Conservation (phyloP, 108 stramenopile genomes). For the Bacterosira constricta region DNA sequence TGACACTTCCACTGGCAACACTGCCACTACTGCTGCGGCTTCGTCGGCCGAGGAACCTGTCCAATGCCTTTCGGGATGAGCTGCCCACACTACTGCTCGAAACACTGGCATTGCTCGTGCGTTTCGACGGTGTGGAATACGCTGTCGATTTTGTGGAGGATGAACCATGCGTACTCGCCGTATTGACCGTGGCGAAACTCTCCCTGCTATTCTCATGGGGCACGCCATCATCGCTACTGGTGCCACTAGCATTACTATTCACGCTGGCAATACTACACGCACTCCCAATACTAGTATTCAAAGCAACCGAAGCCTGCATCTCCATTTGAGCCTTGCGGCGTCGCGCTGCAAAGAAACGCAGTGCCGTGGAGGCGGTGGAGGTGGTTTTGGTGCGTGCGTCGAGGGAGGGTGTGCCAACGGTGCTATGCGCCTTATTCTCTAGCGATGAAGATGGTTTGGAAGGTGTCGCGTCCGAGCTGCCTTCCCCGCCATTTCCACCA, state of each 20-base stretch:
- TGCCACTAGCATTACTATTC: background rate
- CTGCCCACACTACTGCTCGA: background rate
- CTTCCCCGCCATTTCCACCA: no score
- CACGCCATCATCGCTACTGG: background rate
- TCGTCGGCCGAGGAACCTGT: background rate
- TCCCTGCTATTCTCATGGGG: background rate
- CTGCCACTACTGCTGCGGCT: background rate
- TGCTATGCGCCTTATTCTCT: no score
- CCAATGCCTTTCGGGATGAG: background rate
- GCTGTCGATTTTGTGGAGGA: no score
- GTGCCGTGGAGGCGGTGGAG: background rate
- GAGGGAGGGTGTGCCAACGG: no score
- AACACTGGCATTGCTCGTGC: background rate
- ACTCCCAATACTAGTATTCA: background rate
- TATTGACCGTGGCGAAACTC: no score
- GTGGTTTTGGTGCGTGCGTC: background rate
- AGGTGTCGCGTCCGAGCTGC: no score
- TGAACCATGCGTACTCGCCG: no score
- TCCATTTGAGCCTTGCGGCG: constrained; percentile 31
- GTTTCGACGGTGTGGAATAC: background rate
- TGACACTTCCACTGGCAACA: background rate
- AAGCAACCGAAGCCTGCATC: background rate
- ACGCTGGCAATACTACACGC: background rate
- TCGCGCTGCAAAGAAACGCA: no score
- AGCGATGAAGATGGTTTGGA: no score